Base-by-base conservation (phyloP, 2,329 filamentous ascomycete genomes). In the Chrysosporium keratinophilum region DNA sequence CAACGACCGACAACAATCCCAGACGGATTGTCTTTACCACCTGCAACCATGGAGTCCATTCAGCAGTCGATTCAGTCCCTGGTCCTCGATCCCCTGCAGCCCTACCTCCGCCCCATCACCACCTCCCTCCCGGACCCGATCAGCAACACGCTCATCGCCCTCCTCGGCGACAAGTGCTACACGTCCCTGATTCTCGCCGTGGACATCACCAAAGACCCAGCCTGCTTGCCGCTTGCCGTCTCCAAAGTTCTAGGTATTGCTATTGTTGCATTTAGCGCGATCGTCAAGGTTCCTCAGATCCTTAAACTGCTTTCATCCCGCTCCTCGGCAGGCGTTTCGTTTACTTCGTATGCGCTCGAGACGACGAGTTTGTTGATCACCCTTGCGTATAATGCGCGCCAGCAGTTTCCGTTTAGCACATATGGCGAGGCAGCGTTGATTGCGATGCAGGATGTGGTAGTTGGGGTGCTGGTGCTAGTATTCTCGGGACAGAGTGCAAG, bases 261-360 rank as follows among this genome's bases (percentile, higher is more conserved):
- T 68, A 98, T 98, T 72, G 89, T 98, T 66, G 85, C 80, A 61
- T 88, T 89, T 51, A 90, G 87, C 28, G 84, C 87, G 52, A 82
- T 97, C 63, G 90, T 98, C 76, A 98, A 98, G 75, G 83, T 98
- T 23, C 93, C 93, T 0, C 93, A 98, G 76, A 91, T 98, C 67
- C 71, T 96, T 69, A 98, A 98, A 76, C 83, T 98, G 50, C 72
- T 93, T 64, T 78, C 78, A 65, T 89, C 88, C 46, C 80, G 83
- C 64, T 95, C 88, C 48, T 83, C 89, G 28, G 80, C 82, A 43
- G 93, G 93, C 62, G 80, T 98, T 57, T 88, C 83, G 47, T 95
- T 97, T 73, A 79, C 95, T 43, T 86, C 87, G 33, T 97, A 96
- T 75, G 78, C 93, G 34, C 87, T 98, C 67, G 93, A 98, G 76